Conservation (phyloP, 2,329 filamentous ascomycete species). For the Dactylellina parvicollis region DNA sequence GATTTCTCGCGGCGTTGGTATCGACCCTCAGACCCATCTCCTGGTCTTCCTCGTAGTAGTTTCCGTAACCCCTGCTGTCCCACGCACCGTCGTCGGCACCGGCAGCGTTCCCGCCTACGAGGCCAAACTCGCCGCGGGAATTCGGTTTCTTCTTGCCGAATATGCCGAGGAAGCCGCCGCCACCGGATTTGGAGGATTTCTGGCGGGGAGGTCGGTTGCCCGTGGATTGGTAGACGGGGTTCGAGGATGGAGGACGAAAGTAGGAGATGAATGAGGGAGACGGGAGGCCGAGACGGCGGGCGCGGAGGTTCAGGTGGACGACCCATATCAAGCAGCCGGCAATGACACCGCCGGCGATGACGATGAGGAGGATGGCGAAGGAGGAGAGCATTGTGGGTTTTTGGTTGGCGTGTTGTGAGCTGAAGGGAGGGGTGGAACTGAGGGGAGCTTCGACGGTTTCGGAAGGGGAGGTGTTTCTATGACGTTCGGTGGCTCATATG, state of each 20-base stretch:
- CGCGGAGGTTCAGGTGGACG: slow-evolving; percentile 52
- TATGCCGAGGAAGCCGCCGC: slow-evolving; percentile 27
- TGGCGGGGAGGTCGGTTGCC: background rate
- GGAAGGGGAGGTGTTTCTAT: background rate
- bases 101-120: slow-evolving; percentile 29
- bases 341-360: slow-evolving; percentile 38
- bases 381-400: slow-evolving; percentile 34
- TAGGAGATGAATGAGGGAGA: slow-evolving; percentile 41
- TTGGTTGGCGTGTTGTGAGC: background rate
- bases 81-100: slow-evolving; percentile 42
- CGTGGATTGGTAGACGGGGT: slow-evolving; percentile 47
- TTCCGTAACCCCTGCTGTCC: slow-evolving; percentile 37
- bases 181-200: background rate
- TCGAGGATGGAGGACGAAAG: slow-evolving; percentile 47
- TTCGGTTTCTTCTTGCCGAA: slow-evolving; percentile 41
- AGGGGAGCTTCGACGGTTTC: background rate
- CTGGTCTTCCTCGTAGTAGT: slow-evolving; percentile 42
- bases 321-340: slow-evolving; percentile 47
- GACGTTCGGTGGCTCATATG: slow-evolving; percentile 10
- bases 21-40: slow-evolving; percentile 47
- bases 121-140: slow-evolving; percentile 39
- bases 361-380: slow-evolving; percentile 46
- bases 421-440: background rate
- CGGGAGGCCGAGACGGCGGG: slow-evolving; percentile 45
- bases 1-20: slow-evolving; percentile 8